phyloP scores from a whole-genome alignment of 2,329 filamentous ascomycete species.

The Fusarium sp. region DNA sequence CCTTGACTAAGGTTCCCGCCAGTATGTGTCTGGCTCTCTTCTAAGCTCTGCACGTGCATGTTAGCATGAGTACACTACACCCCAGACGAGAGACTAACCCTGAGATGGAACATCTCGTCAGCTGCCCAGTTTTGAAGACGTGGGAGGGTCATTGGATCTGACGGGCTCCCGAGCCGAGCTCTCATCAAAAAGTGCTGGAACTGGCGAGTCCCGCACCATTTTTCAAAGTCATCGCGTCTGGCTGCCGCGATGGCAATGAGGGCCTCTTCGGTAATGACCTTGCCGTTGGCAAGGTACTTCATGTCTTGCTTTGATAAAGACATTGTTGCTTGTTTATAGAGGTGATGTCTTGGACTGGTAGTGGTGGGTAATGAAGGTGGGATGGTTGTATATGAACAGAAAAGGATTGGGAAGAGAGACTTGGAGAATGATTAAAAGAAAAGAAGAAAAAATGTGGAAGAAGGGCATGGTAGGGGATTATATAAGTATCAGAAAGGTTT shows the following conservation, averaged over 20 bases:
- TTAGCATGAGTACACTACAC: neutral
- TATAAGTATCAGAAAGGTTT: neutral
- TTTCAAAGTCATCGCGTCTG: neutral
- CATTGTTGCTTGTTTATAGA: neutral
- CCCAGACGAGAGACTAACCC: neutral
- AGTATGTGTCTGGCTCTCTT: neutral
- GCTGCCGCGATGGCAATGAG: neutral
- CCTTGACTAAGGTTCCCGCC: neutral
- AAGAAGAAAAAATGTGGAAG: fast-evolving
- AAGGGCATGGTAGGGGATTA: fast-evolving
- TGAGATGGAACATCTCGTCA: neutral
- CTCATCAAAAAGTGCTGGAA: neutral
- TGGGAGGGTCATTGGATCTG: neutral
- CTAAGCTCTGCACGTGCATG: neutral
- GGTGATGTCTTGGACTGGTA: neutral
- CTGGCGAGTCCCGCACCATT: neutral
- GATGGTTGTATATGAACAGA: neutral
- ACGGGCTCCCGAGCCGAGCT: neutral
- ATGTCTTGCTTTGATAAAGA: neutral
- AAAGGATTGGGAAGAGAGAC: neutral
- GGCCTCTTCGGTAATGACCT: neutral
- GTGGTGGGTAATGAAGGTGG: neutral
- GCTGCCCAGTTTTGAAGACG: neutral
- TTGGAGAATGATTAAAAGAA: neutral
- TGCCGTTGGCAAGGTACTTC: neutral